These are phyloP conservation scores for Xylaria telfairii DNA, from an alignment of 495 filamentous ascomycete species.

Conservation along the genomic window DNA sequence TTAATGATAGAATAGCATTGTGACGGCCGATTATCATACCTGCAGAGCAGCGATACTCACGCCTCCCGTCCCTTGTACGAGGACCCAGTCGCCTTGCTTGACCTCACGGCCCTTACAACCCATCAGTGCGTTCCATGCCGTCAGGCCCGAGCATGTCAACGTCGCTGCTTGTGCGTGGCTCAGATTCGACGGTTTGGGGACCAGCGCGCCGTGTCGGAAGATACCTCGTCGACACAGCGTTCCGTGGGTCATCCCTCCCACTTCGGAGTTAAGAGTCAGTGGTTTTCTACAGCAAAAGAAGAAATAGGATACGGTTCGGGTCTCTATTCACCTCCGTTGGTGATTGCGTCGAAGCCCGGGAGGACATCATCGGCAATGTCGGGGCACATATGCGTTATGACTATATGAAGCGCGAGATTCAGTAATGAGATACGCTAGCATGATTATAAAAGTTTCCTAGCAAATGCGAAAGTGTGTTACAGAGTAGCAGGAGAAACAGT, in stretches of 20 bases:
- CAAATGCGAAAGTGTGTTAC: not conserved
- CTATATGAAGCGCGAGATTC: not conserved
- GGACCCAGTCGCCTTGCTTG: not conserved
- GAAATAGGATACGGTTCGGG: not conserved
- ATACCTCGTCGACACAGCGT: constrained; percentile 71
- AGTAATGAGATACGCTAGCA: not conserved
- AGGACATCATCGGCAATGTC: constrained; percentile 2
- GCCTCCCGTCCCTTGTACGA: not conserved
- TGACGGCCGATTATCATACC: not conserved
- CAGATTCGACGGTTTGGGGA: constrained; percentile 64
- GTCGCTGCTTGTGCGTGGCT: constrained; percentile 57
- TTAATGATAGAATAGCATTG: not conserved
- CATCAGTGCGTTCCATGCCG: constrained; percentile 48
- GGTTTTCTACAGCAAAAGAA: not conserved
- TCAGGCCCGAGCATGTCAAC: constrained; percentile 25
- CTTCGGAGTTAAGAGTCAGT: constrained; percentile 1
- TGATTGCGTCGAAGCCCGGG: constrained; percentile 1
- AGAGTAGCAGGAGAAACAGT: not conserved
- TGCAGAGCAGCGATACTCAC: not conserved
- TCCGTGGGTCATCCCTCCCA: constrained; percentile 73
- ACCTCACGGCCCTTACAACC: not conserved
- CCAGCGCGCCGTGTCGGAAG: constrained; percentile 63
- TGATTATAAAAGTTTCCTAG: not conserved
- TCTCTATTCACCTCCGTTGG: not conserved
- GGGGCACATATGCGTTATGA: constrained; percentile 5